phyloP scores from a whole-genome alignment of 2,329 filamentous ascomycete genomes.

The Colletotrichum eleusines region DNA sequence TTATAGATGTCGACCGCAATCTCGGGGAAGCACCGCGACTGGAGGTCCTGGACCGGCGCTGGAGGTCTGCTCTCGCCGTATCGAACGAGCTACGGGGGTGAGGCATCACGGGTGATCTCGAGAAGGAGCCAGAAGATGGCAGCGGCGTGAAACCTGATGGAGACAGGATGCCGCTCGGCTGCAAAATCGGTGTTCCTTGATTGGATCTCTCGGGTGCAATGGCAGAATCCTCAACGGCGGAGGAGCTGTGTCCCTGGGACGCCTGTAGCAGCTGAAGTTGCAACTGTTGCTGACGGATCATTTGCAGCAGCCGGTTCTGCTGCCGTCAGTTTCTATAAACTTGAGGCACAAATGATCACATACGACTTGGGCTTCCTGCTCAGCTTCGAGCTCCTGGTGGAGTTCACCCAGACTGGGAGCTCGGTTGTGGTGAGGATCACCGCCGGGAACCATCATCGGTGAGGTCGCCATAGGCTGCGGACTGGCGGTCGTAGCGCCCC shows the following conservation, averaged over 20 bases:
- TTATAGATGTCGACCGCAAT: conserved; percentile 69
- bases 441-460: conserved; percentile 53
- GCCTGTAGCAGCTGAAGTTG: conserved; percentile 74
- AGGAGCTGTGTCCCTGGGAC: conserved; percentile 50
- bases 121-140: conserved; percentile 58
- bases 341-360: conserved; percentile 45
- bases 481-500: conserved; percentile 50
- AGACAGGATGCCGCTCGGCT: conserved; percentile 43
- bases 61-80: conserved; percentile 66
- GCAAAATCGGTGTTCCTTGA: conserved; percentile 54
- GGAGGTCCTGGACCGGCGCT: conserved; percentile 69
- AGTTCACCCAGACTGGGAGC: conserved; percentile 80
- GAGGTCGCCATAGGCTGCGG: conserved; percentile 62
- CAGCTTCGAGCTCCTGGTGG: conserved; percentile 82
- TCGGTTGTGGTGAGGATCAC: conserved; percentile 73
- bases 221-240: conserved; percentile 64
- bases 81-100: conserved; percentile 71
- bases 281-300: conserved; percentile 82
- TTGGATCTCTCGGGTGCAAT: conserved; percentile 59
- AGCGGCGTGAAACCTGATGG: conserved; percentile 47
- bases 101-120: conserved; percentile 63
- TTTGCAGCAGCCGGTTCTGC: conserved; percentile 79
- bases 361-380: conserved; percentile 83
- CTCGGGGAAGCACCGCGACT: conserved; percentile 69
- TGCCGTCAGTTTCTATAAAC: conserved; percentile 32